Conservation (phyloP, 2,329 filamentous ascomycete genomes). For the Pseudogymnoascus sp. region DNA sequence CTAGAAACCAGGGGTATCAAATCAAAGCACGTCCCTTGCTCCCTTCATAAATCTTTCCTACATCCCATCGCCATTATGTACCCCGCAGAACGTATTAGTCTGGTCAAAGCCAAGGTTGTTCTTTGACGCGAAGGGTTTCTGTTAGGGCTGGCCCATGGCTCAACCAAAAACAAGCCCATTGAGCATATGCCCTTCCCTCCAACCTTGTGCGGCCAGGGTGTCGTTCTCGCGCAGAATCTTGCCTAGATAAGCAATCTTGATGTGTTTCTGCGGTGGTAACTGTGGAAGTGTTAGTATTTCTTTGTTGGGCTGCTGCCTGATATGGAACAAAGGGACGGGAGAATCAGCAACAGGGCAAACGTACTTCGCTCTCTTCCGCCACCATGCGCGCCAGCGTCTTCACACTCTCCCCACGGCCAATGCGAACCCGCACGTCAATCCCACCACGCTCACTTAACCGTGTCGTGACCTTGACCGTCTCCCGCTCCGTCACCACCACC, state of each 20-base stretch:
- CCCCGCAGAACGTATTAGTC: background rate
- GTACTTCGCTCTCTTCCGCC: constrained; percentile 54
- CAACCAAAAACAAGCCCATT: constrained; percentile 58
- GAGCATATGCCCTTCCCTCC: constrained; percentile 66
- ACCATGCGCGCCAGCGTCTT: constrained; percentile 55
- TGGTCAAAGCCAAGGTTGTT: background rate
- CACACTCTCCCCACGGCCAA: constrained; percentile 57
- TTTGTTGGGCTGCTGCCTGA: background rate
- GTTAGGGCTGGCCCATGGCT: background rate
- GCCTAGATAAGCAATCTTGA: constrained; percentile 74
- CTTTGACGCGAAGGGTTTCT: background rate
- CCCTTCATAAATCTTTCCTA: background rate
- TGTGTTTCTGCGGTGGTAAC: constrained; percentile 50
- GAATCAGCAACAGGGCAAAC: constrained; percentile 24
- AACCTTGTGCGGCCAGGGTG: constrained; percentile 62
- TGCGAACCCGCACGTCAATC: constrained; percentile 52
- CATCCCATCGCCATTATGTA: background rate
- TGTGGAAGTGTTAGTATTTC: constrained; percentile 12
- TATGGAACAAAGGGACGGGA: background rate
- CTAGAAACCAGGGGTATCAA: constrained; percentile 9
- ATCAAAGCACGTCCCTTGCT: background rate
- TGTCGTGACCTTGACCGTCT: constrained; percentile 22
- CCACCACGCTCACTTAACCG: constrained; percentile 36
- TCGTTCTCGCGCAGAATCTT: constrained; percentile 65
- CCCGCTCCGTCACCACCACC: constrained; percentile 20